Evolutionary conservation across 306 rosid genomes (phyloP), one percentile per base, ranked within the genome.

Genomic region (Benincasa hispida): DNA sequence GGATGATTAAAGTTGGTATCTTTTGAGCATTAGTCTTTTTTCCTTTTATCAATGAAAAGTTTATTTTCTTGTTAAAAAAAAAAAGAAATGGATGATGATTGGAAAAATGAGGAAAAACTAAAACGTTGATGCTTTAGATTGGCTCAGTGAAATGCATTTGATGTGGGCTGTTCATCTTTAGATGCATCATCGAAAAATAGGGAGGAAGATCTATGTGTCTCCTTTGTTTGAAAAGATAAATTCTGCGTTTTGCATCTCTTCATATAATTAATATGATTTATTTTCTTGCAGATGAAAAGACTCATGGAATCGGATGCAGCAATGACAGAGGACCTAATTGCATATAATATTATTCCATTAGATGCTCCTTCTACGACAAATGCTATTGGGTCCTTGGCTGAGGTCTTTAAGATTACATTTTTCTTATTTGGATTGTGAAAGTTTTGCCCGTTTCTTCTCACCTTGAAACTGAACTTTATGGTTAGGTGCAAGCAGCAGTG

Each of bases 271-370:
- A 78, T 27, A 27, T 80, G 47, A 57, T 82, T 75, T 30, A 57
- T 77, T 70, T 66, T 61, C 81, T 80, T 81, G 81, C 92, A 93
- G 98, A 86, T 93, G 76, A 91, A 86, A 84, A 86, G 81, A 76
- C 79, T 90, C 61, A 90, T 91, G 87, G 97, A 91, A 67, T 86
- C 89, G 51, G 98, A 93, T 85, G 90, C 98, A 32, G 89, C 96
- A 72, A 90, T 89, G 90, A 87, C 92, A 5, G 98, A 91, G 68
- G 96, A 91, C 83, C 81, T 93, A 70, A 86, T 93, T 79, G 91
- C 97, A 21, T 93, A 90, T 83, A 93, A 93, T 80, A 93, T 93
- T 62, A 93, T 93, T 62, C 98, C 98, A 17, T 74, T 93, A 27
- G 97, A 93, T 83, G 91, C 90, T 69, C 85, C 89, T 62, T 83